Percentiles rank a stretch among this genome's conserved stretches.
These are phyloP conservation scores for Tetrahymena malaccensis DNA, from an alignment of 73 alveolate genomes.

Conservation along the genomic window DNA sequence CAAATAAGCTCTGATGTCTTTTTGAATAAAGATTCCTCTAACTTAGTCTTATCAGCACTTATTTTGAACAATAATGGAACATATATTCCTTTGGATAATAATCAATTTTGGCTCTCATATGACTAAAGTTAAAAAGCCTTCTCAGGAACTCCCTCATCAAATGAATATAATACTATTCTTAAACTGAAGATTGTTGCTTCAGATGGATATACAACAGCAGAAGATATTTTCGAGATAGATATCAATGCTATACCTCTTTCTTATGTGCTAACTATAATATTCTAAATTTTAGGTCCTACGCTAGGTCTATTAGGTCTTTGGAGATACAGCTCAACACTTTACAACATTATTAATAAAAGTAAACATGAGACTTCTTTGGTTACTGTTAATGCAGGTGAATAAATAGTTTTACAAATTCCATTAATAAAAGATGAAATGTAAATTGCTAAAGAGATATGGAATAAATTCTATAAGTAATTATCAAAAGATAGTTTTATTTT, in stretches of 20 bases:
- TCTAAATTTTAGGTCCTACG: not conserved
- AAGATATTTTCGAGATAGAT: not conserved
- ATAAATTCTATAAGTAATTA: not conserved
- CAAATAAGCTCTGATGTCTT: not conserved
- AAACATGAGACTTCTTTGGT: not conserved
- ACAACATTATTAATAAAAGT: not conserved
- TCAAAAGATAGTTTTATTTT: not conserved
- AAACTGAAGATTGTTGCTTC: not conserved
- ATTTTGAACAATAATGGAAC: not conserved
- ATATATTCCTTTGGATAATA: not conserved
- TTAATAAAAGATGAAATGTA: not conserved
- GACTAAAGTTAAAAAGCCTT: not conserved
- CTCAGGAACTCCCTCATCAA: not conserved
- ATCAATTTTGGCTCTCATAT: not conserved
- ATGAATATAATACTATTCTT: not conserved
- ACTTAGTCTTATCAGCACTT: not conserved
- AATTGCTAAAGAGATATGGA: not conserved
- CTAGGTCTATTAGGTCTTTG: not conserved
- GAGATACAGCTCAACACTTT: not conserved
- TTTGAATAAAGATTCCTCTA: not conserved
- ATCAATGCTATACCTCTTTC: not conserved
- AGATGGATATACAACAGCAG: not conserved
- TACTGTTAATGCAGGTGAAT: not conserved
- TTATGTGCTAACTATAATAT: not conserved
- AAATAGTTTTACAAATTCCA: not conserved